These are phyloP conservation scores for Xerocomus potaroensis DNA, from an alignment of 768 basidiomycete genomes.

Conservation along the genomic window DNA sequence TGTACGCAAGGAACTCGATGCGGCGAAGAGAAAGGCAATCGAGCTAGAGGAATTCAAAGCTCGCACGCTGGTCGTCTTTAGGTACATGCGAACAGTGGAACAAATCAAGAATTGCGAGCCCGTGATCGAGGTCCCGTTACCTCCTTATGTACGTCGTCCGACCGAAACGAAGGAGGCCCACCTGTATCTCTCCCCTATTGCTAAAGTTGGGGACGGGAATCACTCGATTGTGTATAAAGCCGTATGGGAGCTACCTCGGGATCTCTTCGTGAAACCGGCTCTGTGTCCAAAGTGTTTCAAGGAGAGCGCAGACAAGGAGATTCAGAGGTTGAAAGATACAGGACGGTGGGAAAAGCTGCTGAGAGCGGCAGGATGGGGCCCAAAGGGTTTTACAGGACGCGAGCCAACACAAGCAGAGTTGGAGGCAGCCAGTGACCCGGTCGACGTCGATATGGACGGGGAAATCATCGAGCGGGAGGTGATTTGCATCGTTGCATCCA, in stretches of 20 bases:
- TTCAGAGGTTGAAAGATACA: slow-evolving; percentile 18
- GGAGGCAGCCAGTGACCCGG: background rate
- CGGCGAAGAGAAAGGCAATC: slow-evolving; percentile 4
- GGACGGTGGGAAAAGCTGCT: slow-evolving; percentile 22
- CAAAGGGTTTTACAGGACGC: slow-evolving; percentile 3
- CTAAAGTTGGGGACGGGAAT: slow-evolving; percentile 40
- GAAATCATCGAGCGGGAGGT: slow-evolving; percentile 20
- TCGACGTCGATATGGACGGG: background rate
- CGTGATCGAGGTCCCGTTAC: slow-evolving; percentile 28
- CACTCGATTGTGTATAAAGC: slow-evolving; percentile 52
- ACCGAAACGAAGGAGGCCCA: slow-evolving; percentile 39
- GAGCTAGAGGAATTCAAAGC: slow-evolving; percentile 11
- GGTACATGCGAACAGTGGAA: slow-evolving; percentile 16
- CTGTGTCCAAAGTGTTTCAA: slow-evolving; percentile 39
- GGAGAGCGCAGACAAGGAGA: slow-evolving; percentile 25
- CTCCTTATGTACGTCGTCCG: slow-evolving; percentile 20
- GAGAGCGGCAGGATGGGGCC: slow-evolving; percentile 7
- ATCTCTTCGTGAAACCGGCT: slow-evolving; percentile 30
- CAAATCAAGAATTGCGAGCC: slow-evolving; percentile 24
- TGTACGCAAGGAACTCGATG: background rate
- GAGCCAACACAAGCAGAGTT: slow-evolving; percentile 1
- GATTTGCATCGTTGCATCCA: slow-evolving; percentile 3
- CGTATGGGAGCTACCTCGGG: slow-evolving; percentile 50
- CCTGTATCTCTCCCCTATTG: slow-evolving; percentile 41
- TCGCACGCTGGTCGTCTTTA: slow-evolving; percentile 17